Base-by-base conservation (phyloP, 257 asterid species). In the Echites panduratus region DNA sequence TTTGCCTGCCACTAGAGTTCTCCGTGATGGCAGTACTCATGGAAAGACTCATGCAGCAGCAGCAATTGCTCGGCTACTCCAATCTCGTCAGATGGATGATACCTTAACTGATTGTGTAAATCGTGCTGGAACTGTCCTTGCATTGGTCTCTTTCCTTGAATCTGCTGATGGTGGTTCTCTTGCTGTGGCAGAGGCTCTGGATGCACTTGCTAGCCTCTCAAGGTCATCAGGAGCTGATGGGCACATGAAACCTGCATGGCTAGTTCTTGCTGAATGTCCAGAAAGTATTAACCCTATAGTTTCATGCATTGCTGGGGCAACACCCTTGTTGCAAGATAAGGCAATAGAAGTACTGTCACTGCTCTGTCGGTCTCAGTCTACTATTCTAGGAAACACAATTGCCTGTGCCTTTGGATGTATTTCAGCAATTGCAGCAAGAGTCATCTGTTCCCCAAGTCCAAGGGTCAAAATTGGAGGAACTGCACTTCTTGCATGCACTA, bases 11-110 rank as follows among this genome's bases (percentile, higher is more conserved):
- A 85, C 99, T 26, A 85, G 96, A 84, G 90, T 95, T 63, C 78
- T 95, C 74, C 93, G 87, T 66, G 97, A 92, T 79, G 98, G 99
- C 72, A 78, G 90, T 76, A 83, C 73, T 80, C 80, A 20, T 68
- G 98, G 98, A 79, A 89, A 85, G 82, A 88, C 84, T 66, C 97
- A 74, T 84, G 97, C 96, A n/a, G 87, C 99, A 72, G 96, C 99
- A 45, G 96, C 96, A 57, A 90, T 92, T 85, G 93, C 96, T 57
- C 96, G 98, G 53, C 89, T 92, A 79, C 96, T 92, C 79, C 86
- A 72, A 75, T 82, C 90, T 79, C 96, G 90, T 77, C 83, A 76
- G 64, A 81, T 92, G 76, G 96, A 95, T 83, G 71, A 84, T 78
- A 76, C 86, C 68, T 65, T 88, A 67, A 82, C 81, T 40, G 93